Evolutionary conservation across 768 basidiomycete genomes (phyloP), one percentile per base, ranked within the genome.

Genomic region (Pulveroboletus sp.): DNA sequence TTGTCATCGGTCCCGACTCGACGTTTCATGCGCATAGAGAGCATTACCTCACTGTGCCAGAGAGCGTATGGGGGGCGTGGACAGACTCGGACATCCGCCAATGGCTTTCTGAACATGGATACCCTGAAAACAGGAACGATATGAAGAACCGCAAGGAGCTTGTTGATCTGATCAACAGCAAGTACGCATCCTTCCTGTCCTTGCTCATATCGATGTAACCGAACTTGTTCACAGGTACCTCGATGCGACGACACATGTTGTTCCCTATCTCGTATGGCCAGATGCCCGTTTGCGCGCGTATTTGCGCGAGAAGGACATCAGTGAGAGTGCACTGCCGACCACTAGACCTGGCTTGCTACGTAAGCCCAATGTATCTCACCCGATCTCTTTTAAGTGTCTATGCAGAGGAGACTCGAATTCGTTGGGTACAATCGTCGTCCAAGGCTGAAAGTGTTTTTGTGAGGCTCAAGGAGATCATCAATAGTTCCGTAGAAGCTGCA

Each of bases 251-350:
- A 45, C 58, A 6, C 69, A 72, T 32, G 75, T 77, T 1, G 75
- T 83, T 3, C 71, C 81, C 3, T 96, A 95, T 69, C 73, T 94
- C 43, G 77, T 79, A 9, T 98, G 95, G 95, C 89, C 91, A 11
- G 94, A 97, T 61, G 89, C 93, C 3, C 80, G 94, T 30, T 81
- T 98, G 26, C 85, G 93, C 40, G 92, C 88, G 2, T 96, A 89
- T 69, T 78, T 97, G 17, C 79, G 92, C 39, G 81, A 88, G 61
- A 78, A 80, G 55, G 87, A 86, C 43, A 61, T 95, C 27, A 72
- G 77, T 54, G 91, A 94, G 58, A 75, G 75, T n/a, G 72, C 74
- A 43, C 73, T 89, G 37, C 84, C 86, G 1, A 78, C 75, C 1
- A 65, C 61, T 3, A 81, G 93, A 32, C 81, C 89, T 0, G 84